phyloP scores from a whole-genome alignment of 352 stramenopile species.

The Elongisporangium prolatum region DNA sequence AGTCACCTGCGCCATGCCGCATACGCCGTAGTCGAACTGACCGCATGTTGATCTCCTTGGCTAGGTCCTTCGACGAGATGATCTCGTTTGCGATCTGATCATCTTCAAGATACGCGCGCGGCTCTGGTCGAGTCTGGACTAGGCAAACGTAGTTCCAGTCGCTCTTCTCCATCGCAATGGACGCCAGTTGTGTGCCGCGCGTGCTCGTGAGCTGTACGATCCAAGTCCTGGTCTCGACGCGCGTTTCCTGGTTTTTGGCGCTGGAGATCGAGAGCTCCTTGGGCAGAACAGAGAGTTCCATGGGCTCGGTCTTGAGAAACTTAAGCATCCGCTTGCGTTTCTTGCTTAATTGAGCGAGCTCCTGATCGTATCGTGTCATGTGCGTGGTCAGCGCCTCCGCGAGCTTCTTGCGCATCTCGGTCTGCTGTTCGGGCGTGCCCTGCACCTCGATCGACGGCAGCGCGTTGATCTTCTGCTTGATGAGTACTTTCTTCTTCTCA shows the following conservation, averaged over 20 bases:
- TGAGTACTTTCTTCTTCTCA: slow-evolving; percentile 32
- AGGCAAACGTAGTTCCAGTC: slow-evolving; percentile 69
- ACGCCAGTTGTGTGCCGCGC: slow-evolving; percentile 36
- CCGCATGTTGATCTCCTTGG: slow-evolving; percentile 64
- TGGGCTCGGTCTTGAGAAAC: slow-evolving; percentile 53
- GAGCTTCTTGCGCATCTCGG: slow-evolving; percentile 50
- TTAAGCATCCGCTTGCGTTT: slow-evolving; percentile 31
- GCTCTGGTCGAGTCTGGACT: slow-evolving; percentile 44
- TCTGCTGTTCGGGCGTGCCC: slow-evolving; percentile 36
- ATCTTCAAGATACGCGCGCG: slow-evolving; percentile 51
- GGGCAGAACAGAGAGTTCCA: slow-evolving; percentile 33
- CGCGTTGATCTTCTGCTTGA: slow-evolving; percentile 51
- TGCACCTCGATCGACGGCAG: slow-evolving; percentile 42
- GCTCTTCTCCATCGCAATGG: slow-evolving; percentile 45
- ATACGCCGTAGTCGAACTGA: slow-evolving; percentile 46
- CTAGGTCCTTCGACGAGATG: slow-evolving; percentile 39
- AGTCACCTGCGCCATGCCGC: slow-evolving; percentile 46
- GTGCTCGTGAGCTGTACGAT: slow-evolving; percentile 42
- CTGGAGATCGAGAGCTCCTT: slow-evolving; percentile 13
- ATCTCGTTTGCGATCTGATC: slow-evolving; percentile 42
- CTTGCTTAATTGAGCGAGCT: slow-evolving; percentile 28
- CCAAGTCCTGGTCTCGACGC: slow-evolving; percentile 53
- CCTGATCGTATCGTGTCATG: slow-evolving; percentile 31
- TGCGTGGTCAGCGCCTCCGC: slow-evolving; percentile 34
- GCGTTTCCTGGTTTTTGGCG: slow-evolving; percentile 23